phyloP scores from a whole-genome alignment of 2,329 filamentous ascomycete species.

The Microsporum canis region DNA sequence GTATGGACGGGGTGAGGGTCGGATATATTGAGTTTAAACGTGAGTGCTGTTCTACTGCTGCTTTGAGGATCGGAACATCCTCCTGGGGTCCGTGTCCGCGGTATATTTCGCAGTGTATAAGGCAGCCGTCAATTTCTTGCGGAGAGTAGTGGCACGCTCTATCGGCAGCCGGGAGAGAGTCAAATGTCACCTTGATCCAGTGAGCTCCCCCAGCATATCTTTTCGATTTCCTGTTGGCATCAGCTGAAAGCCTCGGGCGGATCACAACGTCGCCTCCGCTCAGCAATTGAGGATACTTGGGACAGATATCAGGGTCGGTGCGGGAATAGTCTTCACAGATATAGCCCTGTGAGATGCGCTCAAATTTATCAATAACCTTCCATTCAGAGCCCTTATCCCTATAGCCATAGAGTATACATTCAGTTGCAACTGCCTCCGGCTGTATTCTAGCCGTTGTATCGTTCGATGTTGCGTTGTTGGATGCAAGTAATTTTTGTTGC shows the following conservation, averaged over 20 bases:
- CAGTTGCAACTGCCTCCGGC: constrained; percentile 50
- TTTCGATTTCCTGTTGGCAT: constrained; percentile 69
- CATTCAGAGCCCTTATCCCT: constrained; percentile 57
- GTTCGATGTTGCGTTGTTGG: constrained; percentile 27
- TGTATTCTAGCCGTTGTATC: constrained; percentile 30
- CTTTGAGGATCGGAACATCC: constrained; percentile 52
- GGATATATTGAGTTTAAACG: constrained; percentile 21
- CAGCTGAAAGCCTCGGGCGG: constrained; percentile 54
- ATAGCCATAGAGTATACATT: constrained; percentile 80
- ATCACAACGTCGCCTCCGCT: constrained; percentile 62
- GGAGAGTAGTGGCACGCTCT: constrained; percentile 59
- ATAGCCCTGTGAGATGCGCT: constrained; percentile 63
- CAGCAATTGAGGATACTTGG: constrained; percentile 60
- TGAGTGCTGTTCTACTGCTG: constrained; percentile 20
- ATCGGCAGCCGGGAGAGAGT: constrained; percentile 60
- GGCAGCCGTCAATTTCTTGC: constrained; percentile 57
- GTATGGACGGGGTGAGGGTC: constrained; percentile 28
- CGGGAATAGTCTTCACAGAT: constrained; percentile 92
- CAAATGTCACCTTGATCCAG: constrained; percentile 84
- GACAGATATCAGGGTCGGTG: constrained; percentile 59
- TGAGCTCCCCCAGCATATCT: constrained; percentile 71
- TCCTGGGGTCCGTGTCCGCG: constrained; percentile 51
- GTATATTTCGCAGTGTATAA: constrained; percentile 62
- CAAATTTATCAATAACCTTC: constrained; percentile 80
- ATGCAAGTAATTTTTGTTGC: constrained; percentile 21